phyloP scores from a whole-genome alignment of 371 early-diverging fungal genomes.

The Circinella umbellata region DNA sequence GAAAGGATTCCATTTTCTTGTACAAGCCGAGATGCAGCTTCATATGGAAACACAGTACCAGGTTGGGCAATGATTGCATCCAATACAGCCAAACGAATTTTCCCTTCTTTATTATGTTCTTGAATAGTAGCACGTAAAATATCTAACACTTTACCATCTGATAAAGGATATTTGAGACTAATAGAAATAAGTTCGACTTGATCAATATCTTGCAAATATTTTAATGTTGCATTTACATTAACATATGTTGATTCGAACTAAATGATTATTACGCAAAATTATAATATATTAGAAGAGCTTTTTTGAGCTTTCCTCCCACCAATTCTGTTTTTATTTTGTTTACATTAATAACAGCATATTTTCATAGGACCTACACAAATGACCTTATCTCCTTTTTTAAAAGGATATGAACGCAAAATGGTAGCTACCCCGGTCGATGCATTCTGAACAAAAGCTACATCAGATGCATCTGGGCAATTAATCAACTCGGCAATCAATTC shows the following conservation, averaged over 20 bases:
- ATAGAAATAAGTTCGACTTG: slow-evolving; percentile 34
- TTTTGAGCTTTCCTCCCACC: no score
- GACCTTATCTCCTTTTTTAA: slow-evolving; percentile 46
- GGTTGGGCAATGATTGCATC: slow-evolving; percentile 65
- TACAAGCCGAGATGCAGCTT: slow-evolving; percentile 52
- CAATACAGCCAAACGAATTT: slow-evolving; percentile 55
- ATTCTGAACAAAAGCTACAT: slow-evolving; percentile 49
- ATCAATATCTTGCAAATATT: slow-evolving; percentile 36
- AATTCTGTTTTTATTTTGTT: no score
- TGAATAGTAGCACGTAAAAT: slow-evolving; percentile 27
- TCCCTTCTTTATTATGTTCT: slow-evolving; percentile 27
- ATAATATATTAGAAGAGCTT: no score
- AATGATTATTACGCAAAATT: not conserved
- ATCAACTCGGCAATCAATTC: slow-evolving; percentile 30
- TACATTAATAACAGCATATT: no score
- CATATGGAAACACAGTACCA: slow-evolving; percentile 61
- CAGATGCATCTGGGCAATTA: slow-evolving; percentile 31
- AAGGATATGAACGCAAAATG: slow-evolving; percentile 42
- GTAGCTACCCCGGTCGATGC: slow-evolving; percentile 43
- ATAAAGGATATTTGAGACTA: slow-evolving; percentile 35
- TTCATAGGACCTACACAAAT: slow-evolving; percentile 23
- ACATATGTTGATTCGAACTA: slow-evolving; percentile 45
- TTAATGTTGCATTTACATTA: slow-evolving; percentile 37
- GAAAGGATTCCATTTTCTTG: slow-evolving; percentile 55
- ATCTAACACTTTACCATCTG: slow-evolving; percentile 35